Percentiles rank a stretch among this genome's conserved stretches.
These are phyloP conservation scores for Zygnema cylindricum DNA, from an alignment of 139 green algal species.

Conservation along the genomic window DNA sequence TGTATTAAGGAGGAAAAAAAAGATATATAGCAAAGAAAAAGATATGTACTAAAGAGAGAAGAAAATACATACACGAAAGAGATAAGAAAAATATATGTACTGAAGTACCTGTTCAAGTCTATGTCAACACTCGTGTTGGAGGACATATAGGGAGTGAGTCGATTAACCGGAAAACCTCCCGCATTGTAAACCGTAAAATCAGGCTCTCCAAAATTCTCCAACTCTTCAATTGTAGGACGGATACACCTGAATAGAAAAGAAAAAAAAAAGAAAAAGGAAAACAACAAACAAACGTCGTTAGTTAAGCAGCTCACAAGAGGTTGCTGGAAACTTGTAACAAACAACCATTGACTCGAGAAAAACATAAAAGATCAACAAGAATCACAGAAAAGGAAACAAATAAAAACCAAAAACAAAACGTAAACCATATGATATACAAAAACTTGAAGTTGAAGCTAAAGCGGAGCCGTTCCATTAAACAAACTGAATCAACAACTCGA, in stretches of 20 bases:
- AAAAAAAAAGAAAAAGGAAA: conserved; percentile 15
- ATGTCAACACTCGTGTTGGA: conserved; percentile 82
- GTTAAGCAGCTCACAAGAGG: not conserved
- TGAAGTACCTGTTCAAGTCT: conserved; percentile 44
- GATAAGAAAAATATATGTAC: too few relatives aligned
- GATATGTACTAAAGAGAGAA: too few relatives aligned
- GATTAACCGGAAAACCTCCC: conserved; percentile 85
- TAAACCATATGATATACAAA: too few relatives aligned
- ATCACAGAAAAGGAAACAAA: too few relatives aligned
- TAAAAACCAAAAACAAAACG: too few relatives aligned
- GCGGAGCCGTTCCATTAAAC: not conserved
- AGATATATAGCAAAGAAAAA: too few relatives aligned
- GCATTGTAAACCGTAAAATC: conserved; percentile 97
- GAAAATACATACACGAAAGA: too few relatives aligned
- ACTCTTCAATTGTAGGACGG: conserved; percentile 74
- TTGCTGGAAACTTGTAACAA: not conserved
- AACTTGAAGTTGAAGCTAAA: too few relatives aligned
- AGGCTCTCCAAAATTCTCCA: conserved; percentile 78
- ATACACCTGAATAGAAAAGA: conserved; percentile 72
- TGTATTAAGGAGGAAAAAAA: too few relatives aligned
- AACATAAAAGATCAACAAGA: too few relatives aligned
- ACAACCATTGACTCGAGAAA: not conserved
- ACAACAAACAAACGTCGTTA: too few relatives aligned
- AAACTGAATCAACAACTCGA: not conserved
- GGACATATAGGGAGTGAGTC: conserved; percentile 84